phyloP scores from a whole-genome alignment of 78 protist genomes.

The Dictyostelium capitatum region DNA sequence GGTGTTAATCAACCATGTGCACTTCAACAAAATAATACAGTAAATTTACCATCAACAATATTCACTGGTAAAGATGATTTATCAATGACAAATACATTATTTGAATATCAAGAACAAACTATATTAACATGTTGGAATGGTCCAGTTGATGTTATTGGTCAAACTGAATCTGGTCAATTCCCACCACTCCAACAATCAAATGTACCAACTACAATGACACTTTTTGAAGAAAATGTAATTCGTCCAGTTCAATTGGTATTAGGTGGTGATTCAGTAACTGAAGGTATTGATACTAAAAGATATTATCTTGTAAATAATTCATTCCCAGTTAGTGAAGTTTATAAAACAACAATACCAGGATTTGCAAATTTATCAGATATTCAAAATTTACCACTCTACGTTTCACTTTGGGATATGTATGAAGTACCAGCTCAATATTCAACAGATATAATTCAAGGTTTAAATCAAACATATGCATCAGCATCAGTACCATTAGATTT shows the following conservation, averaged over 20 bases:
- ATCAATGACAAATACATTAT: not conserved
- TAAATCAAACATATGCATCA: conserved; percentile 23
- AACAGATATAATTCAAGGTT: not conserved
- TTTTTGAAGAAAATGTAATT: conserved; percentile 58
- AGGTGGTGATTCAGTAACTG: not conserved
- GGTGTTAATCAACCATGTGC: conserved; percentile 18
- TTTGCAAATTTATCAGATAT: conserved; percentile 21
- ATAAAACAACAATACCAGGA: conserved; percentile 1
- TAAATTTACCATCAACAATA: conserved; percentile 19
- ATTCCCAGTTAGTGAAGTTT: conserved; percentile 23
- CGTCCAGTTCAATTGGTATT: conserved; percentile 28
- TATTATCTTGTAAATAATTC: conserved; percentile 24
- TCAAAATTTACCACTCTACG: conserved; percentile 6
- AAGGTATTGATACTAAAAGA: conserved; percentile 39
- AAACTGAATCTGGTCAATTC: conserved; percentile 68
- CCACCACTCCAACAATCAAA: conserved; percentile 13
- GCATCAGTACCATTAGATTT: conserved; percentile 63
- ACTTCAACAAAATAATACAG: conserved; percentile 32
- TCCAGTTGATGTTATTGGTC: conserved; percentile 7
- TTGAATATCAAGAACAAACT: conserved; percentile 19
- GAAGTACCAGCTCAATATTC: conserved; percentile 24
- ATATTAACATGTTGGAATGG: not conserved
- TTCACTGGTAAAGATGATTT: conserved; percentile 31
- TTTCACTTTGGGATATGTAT: conserved; percentile 78
- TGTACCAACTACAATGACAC: not conserved